Evolutionary conservation across 306 rosid species (phyloP), one percentile per base, ranked within the genome.

Genomic region (Vicia faba): DNA sequence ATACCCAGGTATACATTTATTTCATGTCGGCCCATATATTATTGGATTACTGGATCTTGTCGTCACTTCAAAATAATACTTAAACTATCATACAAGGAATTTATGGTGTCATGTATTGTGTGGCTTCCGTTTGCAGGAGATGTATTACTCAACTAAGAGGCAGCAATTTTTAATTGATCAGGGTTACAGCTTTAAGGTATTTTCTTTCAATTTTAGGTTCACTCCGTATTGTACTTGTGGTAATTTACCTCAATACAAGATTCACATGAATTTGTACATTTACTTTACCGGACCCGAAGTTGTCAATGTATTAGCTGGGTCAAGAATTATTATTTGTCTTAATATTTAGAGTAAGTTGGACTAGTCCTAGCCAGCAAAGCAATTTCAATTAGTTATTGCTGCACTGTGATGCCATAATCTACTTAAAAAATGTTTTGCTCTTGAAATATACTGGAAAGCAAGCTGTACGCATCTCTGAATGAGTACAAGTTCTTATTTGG

Each of bases 121-220:
- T 28, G 31, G 64, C 58, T 54, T 79, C 70, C 69, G 61, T 71
- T 41, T 82, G 64, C 89, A 92, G 96, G 98, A 93, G 81, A 93
- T 92, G 98, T 93, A 93, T 76, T 93, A 93, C 79, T 93, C 97
- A 48, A 93, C 89, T 68, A 93, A 93, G 80, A 85, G 98, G 75
- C 96, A 93, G 73, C 97, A 89, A 79, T 93, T 93, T 86, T 83
- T 93, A 84, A 89, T 93, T 35, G 98, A 93, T 79, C 98, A 93
- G 82, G 98, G 97, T 82, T 93, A 93, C 78, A 93, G 98, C 80
- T 93, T 93, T 78, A 93, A 93, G 96, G 98, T 89, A 86, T 28
- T 62, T 56, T 15, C 38, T 45, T 61, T 40, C 28, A 43, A 36
- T 33, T 48, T 44, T 49, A 7, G 46, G 71, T 43, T 56, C 35